A percentile compares a stretch with the other conserved stretches of the same genome.
Evolutionary conservation across 2,329 filamentous ascomycete genomes (phyloP).

Genomic region (Paecilomyces sp.): DNA sequence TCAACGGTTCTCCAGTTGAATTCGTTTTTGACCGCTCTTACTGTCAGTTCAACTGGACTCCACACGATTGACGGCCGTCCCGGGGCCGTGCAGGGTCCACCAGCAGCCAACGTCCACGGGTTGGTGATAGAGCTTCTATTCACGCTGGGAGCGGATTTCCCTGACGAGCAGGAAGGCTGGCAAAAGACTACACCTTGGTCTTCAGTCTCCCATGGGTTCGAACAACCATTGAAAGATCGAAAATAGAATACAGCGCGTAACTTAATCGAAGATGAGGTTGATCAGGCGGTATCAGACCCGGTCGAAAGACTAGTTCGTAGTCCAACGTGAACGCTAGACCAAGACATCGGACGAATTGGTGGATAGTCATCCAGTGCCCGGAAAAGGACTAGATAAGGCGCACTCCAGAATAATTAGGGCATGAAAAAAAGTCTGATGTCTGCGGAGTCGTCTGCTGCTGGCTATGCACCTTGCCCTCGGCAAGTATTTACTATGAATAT

Average conservation of each 20-base stretch:
- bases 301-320: not conserved
- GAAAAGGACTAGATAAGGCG: not conserved
- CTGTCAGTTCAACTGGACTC: not conserved
- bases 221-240: not conserved
- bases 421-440: not conserved
- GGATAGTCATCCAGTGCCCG: not conserved
- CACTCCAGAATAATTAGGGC: not conserved
- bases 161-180: not conserved
- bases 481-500: no score
- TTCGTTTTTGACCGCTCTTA: not conserved
- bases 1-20: not conserved
- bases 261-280: not conserved
- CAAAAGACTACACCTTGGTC: not conserved
- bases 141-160: not conserved
- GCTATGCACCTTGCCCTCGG: no score
- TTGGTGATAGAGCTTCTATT: not conserved
- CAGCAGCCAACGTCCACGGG: not conserved
- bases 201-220: not conserved
- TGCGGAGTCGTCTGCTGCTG: not conserved
- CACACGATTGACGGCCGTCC: not conserved
- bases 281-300: not conserved
- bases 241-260: not conserved
- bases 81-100: not conserved
- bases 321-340: not conserved
- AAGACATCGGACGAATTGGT: not conserved